Evolutionary conservation across 2,329 filamentous ascomycete species (phyloP), one percentile per base, ranked within the genome.

Genomic region (Paraphaeosphaeria minitans): DNA sequence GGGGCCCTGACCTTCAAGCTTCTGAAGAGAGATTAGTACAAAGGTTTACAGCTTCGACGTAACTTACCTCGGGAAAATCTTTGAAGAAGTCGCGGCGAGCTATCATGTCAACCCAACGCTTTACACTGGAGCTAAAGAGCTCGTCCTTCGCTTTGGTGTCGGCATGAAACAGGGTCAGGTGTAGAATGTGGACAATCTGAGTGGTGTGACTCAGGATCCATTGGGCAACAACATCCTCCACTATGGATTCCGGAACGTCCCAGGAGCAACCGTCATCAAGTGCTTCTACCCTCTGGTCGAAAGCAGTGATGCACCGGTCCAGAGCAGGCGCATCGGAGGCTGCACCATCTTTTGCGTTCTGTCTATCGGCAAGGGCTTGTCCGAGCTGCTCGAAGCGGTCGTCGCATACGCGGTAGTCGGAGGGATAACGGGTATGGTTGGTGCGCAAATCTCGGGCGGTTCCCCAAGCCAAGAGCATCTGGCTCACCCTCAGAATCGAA

Each of bases 131-230:
- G 49, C 69, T 60, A 35, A 70, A 60, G 46, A 75, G 55, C 47
- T 74, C 77, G 55, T 65, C 72, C 37, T 71, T 65, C 14, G 60
- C 61, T 6, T 66, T 82, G 48, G 84, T 78, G 62, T 90, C 88
- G 35, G 92, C 77, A 21, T 90, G 81, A 64, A 92, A 84, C 66
- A 93, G 91, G 24, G 92, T 79, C 16, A 93, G 81, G 50, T 92
- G 88, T 75, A 95, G 81, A 42, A 89, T 84, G 70, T 95, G 90
- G 41, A 90, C 81, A 45, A 89, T 83, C 74, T 96, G 92, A 14
- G 87, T 86, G 22, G 93, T 79, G 27, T 87, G 79, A 5, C 83
- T 87, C 55, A 83, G 82, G 24, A 84, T 77, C 87, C 89, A 94
- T 53, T 84, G 81, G 37, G 85, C 83, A 24, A 87, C 86, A 1